Conservation (phyloP, 1,139 yeast genomes). For the Suhomyces wounanorum region DNA sequence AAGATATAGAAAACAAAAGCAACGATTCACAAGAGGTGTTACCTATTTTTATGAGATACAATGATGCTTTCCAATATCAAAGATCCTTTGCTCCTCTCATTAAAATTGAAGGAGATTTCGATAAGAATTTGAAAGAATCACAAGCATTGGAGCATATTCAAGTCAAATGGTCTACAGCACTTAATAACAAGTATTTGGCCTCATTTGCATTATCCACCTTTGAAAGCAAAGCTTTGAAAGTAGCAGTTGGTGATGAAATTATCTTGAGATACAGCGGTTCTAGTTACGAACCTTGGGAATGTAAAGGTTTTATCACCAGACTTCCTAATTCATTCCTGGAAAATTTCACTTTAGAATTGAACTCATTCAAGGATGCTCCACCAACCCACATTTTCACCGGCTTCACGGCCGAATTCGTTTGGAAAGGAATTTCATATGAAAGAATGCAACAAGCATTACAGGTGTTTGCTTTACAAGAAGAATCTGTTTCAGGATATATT, state of each 20-base stretch:
- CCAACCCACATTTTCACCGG: constrained; percentile 68
- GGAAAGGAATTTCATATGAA: constrained; percentile 84
- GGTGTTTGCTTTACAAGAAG: constrained; percentile 68
- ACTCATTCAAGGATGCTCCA: constrained; percentile 29
- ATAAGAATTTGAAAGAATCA: constrained; percentile 71
- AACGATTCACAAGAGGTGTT: constrained; percentile 61
- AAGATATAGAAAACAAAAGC: constrained; percentile 51
- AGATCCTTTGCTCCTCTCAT: constrained; percentile 83
- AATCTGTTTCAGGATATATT: constrained; percentile 73
- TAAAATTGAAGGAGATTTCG: constrained; percentile 79
- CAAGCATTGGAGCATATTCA: constrained; percentile 75
- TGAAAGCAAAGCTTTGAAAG: constrained; percentile 66
- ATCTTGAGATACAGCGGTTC: constrained; percentile 59
- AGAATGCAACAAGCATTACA: constrained; percentile 83
- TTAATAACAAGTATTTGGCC: constrained; percentile 67
- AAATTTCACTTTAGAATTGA: constrained; percentile 72
- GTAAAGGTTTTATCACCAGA: constrained; percentile 69
- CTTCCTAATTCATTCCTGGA: constrained; percentile 71
- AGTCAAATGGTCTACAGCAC: constrained; percentile 74
- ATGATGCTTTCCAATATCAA: constrained; percentile 86
- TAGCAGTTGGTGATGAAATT: constrained; percentile 88
- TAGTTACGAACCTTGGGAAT: constrained; percentile 63
- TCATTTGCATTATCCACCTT: constrained; percentile 68
- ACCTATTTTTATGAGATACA: constrained; percentile 76
- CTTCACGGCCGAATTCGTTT: constrained; percentile 83